Conservation (phyloP, 305 asterid species). For the Euphrasia arctica region DNA sequence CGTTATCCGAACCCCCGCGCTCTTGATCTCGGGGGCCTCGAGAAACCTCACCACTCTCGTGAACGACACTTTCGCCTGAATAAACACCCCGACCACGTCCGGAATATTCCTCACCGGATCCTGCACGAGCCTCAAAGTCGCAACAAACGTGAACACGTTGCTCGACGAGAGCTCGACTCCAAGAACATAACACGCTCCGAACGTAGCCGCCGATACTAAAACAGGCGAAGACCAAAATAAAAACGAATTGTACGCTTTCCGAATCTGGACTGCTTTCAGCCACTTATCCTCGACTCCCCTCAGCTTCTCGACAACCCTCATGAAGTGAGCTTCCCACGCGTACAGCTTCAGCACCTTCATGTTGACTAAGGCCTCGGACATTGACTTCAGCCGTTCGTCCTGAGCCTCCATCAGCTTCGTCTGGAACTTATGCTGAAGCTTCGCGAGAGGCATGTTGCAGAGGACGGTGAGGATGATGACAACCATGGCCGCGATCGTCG, state of each 20-base stretch:
- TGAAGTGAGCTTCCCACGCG: constrained; percentile 91
- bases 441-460: constrained; percentile 84
- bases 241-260: constrained; percentile 74
- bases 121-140: constrained; percentile 83
- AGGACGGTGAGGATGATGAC: constrained; percentile 73
- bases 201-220: constrained; percentile 83
- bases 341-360: constrained; percentile 91
- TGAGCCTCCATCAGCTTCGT: constrained; percentile 83
- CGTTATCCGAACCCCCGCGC: constrained; percentile 33
- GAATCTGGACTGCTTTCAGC: constrained; percentile 71
- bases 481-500: constrained; percentile 72
- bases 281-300: constrained; percentile 72
- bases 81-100: constrained; percentile 82
- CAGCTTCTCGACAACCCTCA: constrained; percentile 48
- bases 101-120: constrained; percentile 88
- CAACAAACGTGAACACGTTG: constrained; percentile 89
- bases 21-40: constrained; percentile 72
- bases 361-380: constrained; percentile 76
- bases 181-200: constrained; percentile 82
- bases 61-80: constrained; percentile 88
- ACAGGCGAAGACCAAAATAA: constrained; percentile 95
- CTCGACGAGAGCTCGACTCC: constrained; percentile 67
- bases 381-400: constrained; percentile 70
- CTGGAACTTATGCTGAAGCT: constrained; percentile 80
- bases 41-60: constrained; percentile 69